These are phyloP conservation scores for Gossypium anomalum DNA, from an alignment of 345 rosid genomes.

Conservation along the genomic window DNA sequence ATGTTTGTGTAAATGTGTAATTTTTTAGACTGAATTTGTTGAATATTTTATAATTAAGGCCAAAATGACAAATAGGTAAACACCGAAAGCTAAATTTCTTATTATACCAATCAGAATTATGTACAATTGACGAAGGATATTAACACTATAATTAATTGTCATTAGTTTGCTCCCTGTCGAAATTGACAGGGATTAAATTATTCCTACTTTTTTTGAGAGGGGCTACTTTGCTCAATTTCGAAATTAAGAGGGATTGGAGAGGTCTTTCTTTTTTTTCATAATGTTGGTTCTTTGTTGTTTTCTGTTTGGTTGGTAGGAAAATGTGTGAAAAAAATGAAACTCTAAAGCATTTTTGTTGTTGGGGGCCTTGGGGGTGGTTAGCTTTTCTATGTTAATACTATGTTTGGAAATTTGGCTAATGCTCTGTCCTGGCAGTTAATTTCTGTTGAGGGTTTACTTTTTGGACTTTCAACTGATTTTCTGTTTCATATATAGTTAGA, in stretches of 20 bases:
- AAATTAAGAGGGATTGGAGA: constrained; percentile 18
- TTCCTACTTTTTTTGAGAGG: too few species aligned
- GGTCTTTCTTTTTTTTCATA: neutral
- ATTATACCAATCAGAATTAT: too few species aligned
- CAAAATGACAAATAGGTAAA: too few species aligned
- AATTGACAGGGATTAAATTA: too few species aligned
- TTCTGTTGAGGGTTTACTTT: neutral
- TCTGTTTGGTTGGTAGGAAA: constrained; percentile 32
- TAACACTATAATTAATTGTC: too few species aligned
- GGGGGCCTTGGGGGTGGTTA: constrained; percentile 9
- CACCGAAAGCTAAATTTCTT: too few species aligned
- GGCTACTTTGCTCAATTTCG: neutral
- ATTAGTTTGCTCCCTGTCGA: too few species aligned
- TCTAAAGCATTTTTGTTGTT: constrained; percentile 27
- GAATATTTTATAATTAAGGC: too few species aligned
- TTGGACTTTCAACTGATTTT: constrained; percentile 23
- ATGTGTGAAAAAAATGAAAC: constrained; percentile 19
- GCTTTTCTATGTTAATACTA: neutral
- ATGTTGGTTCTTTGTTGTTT: neutral
- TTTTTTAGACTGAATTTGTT: too few species aligned
- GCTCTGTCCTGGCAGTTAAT: neutral
- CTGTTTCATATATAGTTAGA: constrained; percentile 20
- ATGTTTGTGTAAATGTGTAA: too few species aligned
- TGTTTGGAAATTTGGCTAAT: neutral
- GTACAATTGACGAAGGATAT: too few species aligned